Percentiles rank a stretch among this genome's conserved stretches.
These are phyloP conservation scores for Colletotrichum sansevieriae DNA, from an alignment of 2,329 filamentous ascomycete species.

Conservation along the genomic window DNA sequence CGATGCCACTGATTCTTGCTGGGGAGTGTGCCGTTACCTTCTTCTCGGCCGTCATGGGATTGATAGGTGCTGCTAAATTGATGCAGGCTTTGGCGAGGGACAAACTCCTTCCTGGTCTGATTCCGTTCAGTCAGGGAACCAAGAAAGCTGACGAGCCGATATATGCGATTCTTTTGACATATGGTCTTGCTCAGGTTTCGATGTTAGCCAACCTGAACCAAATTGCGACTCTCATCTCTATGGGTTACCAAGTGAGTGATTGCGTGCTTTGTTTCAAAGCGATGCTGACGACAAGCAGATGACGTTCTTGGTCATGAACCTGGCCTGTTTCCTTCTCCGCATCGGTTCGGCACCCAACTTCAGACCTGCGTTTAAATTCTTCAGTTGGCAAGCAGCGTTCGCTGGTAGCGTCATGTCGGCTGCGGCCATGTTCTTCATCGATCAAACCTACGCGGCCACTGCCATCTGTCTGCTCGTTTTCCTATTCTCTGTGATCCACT, in stretches of 20 bases:
- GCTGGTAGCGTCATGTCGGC: slow-evolving; percentile 81
- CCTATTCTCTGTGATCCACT: slow-evolving; percentile 89
- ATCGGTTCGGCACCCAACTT: slow-evolving; percentile 92
- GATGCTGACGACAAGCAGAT: slow-evolving; percentile 63
- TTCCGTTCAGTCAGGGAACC: slow-evolving; percentile 80
- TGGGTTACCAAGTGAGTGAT: slow-evolving; percentile 81
- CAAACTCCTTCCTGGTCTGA: slow-evolving; percentile 80
- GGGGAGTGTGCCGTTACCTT: slow-evolving; percentile 87
- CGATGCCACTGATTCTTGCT: slow-evolving; percentile 77
- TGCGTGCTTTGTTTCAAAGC: background rate
- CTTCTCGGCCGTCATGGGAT: slow-evolving; percentile 89
- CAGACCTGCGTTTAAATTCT: slow-evolving; percentile 88
- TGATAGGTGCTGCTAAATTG: slow-evolving; percentile 87
- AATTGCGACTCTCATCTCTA: slow-evolving; percentile 90
- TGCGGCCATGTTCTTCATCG: slow-evolving; percentile 90
- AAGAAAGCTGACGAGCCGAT: slow-evolving; percentile 80
- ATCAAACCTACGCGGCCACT: slow-evolving; percentile 81
- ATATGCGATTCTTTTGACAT: slow-evolving; percentile 82
- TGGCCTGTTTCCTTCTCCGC: slow-evolving; percentile 88
- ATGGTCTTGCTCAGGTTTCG: slow-evolving; percentile 80
- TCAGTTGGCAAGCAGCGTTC: slow-evolving; percentile 86
- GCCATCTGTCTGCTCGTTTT: slow-evolving; percentile 80
- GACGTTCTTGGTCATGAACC: slow-evolving; percentile 90
- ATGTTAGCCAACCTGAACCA: slow-evolving; percentile 88
- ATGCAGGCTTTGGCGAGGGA: slow-evolving; percentile 87